Conservation (phyloP, 208 protist genomes). For the Zelonia costaricensis region DNA sequence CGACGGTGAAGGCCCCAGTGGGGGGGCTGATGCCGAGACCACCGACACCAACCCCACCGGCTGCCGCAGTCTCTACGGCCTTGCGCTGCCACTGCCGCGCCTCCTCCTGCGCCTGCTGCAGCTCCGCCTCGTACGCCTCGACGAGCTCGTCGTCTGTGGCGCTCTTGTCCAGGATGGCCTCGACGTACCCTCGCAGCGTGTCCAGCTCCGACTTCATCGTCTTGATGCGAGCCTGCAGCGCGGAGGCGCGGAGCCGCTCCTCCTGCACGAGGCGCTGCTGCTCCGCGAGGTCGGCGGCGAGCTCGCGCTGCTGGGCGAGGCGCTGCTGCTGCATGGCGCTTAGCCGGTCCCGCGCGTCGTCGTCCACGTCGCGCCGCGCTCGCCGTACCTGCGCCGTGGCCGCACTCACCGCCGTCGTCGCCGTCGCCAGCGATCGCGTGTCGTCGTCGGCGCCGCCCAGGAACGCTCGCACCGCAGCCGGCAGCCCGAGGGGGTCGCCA, state of each 20-base stretch:
- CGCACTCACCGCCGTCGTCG: background rate
- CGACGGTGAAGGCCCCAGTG: background rate
- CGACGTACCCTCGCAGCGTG: conserved; percentile 56
- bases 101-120: conserved; percentile 31
- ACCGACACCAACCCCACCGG: background rate
- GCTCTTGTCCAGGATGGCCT: conserved; percentile 71
- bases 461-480: conserved; percentile 13
- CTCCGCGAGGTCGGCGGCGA: conserved; percentile 32
- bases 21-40: background rate
- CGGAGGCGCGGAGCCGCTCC: conserved; percentile 35
- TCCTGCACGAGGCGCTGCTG: conserved; percentile 31
- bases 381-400: conserved; percentile 14
- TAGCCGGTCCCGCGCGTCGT: conserved; percentile 51
- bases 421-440: conserved; percentile 5
- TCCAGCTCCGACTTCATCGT: conserved; percentile 62
- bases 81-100: conserved; percentile 10
- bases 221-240: conserved; percentile 52
- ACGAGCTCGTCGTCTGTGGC: conserved; percentile 70
- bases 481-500: conserved; percentile 5
- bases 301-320: conserved; percentile 40
- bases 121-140: conserved; percentile 65
- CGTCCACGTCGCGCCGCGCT: conserved; percentile 52
- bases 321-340: conserved; percentile 43
- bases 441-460: conserved; percentile 5
- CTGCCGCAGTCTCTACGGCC: background rate